phyloP scores from a whole-genome alignment of 306 rosid genomes.

The Castanospermum australe region DNA sequence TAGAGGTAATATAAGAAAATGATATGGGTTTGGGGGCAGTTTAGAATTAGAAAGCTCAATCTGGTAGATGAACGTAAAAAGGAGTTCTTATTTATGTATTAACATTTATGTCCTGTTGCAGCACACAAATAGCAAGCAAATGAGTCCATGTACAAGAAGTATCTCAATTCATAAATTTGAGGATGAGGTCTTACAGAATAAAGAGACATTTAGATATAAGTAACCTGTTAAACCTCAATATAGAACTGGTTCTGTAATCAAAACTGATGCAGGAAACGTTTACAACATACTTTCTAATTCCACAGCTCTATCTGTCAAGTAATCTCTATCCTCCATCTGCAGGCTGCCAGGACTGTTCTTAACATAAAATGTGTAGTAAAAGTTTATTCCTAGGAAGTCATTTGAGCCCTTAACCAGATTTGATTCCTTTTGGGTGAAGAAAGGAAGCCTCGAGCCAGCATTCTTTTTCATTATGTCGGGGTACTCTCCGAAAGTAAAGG shows the following conservation, averaged over 20 bases:
- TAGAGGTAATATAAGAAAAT: neutral
- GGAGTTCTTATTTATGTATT: neutral
- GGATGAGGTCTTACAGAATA: neutral
- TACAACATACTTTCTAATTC: conserved; percentile 13
- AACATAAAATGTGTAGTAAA: conserved; percentile 21
- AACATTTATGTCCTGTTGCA: neutral
- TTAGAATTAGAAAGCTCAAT: neutral
- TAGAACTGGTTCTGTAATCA: neutral
- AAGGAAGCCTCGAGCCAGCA: conserved; percentile 63
- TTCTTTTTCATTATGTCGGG: conserved; percentile 49
- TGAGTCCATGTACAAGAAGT: neutral
- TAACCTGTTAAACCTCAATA: neutral
- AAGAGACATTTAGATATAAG: neutral
- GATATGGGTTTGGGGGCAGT: neutral
- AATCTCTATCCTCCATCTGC: conserved; percentile 13
- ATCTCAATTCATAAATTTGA: neutral
- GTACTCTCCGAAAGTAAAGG: conserved; percentile 66
- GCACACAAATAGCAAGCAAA: neutral
- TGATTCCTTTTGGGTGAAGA: conserved; percentile 50
- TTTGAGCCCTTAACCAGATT: conserved; percentile 45
- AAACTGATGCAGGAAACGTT: neutral
- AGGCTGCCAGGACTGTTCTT: conserved; percentile 30
- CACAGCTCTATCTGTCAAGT: neutral
- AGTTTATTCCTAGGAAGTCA: conserved; percentile 60
- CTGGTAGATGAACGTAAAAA: neutral